Evolutionary conservation across 352 stramenopile genomes (phyloP).

Genomic region (Plasmopara muralis): DNA sequence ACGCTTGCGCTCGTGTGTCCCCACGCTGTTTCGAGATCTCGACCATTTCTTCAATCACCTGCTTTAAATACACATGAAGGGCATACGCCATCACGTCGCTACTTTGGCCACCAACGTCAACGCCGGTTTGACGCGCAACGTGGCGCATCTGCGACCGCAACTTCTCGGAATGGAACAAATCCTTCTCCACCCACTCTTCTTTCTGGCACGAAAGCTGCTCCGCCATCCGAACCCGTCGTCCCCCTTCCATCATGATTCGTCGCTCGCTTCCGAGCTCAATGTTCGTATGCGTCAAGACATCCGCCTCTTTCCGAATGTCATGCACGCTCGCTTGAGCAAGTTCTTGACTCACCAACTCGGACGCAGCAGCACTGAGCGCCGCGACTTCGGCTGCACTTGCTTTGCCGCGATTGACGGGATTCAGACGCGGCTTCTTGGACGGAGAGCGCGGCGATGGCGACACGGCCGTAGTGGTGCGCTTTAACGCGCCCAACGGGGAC

Average conservation of each 20-base stretch:
- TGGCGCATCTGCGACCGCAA: conserved; percentile 52
- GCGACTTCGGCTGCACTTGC: conserved; percentile 26
- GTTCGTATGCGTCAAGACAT: conserved; percentile 78
- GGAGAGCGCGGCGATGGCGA: conserved; percentile 65
- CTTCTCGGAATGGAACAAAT: conserved; percentile 72
- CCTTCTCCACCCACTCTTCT: conserved; percentile 71
- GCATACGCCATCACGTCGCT: conserved; percentile 81
- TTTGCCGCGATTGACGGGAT: conserved; percentile 30
- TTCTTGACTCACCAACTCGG: conserved; percentile 39
- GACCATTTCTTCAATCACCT: conserved; percentile 84
- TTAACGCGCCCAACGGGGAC: conserved; percentile 33
- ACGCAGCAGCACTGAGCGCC: conserved; percentile 18
- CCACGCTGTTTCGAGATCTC: conserved; percentile 69
- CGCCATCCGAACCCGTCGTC: conserved; percentile 24
- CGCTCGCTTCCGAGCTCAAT: conserved; percentile 73
- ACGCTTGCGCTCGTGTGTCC: conserved; percentile 39
- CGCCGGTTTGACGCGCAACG: conserved; percentile 38
- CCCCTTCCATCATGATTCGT: conserved; percentile 67
- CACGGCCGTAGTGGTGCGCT: conserved; percentile 47
- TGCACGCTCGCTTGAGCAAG: conserved; percentile 52
- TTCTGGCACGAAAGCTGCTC: conserved; percentile 65
- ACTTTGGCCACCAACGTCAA: conserved; percentile 46
- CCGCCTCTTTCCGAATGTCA: conserved; percentile 76
- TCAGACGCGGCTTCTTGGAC: conserved; percentile 62
- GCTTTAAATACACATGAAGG: conserved; percentile 80